phyloP scores from a whole-genome alignment of 106 monocot species.

The Gastrodia elata region DNA sequence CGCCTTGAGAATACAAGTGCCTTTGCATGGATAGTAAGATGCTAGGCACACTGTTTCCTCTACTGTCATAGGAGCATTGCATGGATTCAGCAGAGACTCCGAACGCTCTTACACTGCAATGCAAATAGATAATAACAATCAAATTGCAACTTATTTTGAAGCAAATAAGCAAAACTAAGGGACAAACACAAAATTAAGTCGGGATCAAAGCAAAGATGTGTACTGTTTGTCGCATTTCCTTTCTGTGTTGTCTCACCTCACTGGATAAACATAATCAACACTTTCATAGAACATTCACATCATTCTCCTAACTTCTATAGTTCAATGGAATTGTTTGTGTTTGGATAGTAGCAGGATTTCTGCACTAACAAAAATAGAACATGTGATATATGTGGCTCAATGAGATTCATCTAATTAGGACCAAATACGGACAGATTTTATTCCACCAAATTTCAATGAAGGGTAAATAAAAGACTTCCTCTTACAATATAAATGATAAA shows the following conservation, averaged over 20 bases:
- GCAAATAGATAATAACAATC: neutral
- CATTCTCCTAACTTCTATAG: neutral
- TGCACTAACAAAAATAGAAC: too few species aligned
- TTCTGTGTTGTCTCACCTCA: neutral
- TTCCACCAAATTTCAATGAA: too few species aligned
- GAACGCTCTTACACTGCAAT: constrained; percentile 42
- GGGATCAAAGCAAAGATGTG: neutral
- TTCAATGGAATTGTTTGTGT: neutral
- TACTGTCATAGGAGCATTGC: constrained; percentile 47
- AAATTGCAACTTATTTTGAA: neutral
- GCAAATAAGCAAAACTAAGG: neutral
- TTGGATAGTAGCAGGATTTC: too few species aligned
- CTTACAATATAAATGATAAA: too few species aligned
- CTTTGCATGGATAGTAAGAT: constrained; percentile 51
- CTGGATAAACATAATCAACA: neutral
- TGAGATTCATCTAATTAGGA: too few species aligned
- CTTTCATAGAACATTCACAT: neutral
- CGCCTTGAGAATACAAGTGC: constrained; percentile 33
- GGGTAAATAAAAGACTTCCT: too few species aligned
- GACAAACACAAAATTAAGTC: neutral
- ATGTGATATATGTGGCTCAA: too few species aligned
- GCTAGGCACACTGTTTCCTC: constrained; percentile 51
- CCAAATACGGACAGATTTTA: too few species aligned
- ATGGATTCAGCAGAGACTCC: constrained; percentile 53
- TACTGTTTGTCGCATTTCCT: neutral